Evolutionary conservation across 2,329 filamentous ascomycete species (phyloP).

Genomic region (Ceratocystis cacaofunesta): DNA sequence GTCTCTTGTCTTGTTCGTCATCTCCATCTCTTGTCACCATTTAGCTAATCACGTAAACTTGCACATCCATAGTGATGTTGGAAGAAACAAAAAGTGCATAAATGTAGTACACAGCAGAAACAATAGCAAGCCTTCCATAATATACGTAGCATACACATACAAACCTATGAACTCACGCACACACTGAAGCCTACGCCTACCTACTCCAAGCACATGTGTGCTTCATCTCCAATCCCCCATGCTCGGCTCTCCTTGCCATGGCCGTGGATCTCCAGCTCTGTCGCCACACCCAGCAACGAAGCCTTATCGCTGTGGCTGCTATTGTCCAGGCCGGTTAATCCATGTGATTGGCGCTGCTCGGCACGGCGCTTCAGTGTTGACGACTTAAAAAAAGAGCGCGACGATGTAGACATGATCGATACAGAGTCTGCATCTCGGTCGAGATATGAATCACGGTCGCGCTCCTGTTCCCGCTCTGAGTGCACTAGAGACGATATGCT

Average conservation of each 20-base stretch:
- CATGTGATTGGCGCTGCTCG: conserved; percentile 24
- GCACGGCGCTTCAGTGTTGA: conserved; percentile 28
- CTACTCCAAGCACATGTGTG: conserved; percentile 66
- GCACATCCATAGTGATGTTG: too few species aligned
- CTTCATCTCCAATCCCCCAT: conserved; percentile 74
- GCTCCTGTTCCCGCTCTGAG: background rate
- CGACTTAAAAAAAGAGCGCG: conserved; percentile 31
- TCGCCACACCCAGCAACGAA: conserved; percentile 28
- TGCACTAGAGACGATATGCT: conserved; percentile 9
- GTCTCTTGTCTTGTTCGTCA: too few species aligned
- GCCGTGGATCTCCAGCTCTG: conserved; percentile 39
- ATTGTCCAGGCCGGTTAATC: conserved; percentile 30
- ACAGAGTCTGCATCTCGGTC: conserved; percentile 27
- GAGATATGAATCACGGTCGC: background rate
- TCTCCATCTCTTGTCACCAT: too few species aligned
- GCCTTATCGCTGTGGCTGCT: conserved; percentile 32
- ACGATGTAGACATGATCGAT: conserved; percentile 35
- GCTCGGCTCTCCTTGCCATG: conserved; percentile 40
- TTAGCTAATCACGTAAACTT: too few species aligned
- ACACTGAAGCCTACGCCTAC: background rate
- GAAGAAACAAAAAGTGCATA: background rate
- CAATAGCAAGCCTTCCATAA: background rate
- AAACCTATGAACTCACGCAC: background rate
- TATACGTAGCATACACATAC: background rate
- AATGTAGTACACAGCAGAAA: background rate